A percentile compares a stretch with the other conserved stretches of the same genome.
These are phyloP conservation scores for Medicago truncatula DNA, from an alignment of 306 rosid genomes.

Conservation along the genomic window DNA sequence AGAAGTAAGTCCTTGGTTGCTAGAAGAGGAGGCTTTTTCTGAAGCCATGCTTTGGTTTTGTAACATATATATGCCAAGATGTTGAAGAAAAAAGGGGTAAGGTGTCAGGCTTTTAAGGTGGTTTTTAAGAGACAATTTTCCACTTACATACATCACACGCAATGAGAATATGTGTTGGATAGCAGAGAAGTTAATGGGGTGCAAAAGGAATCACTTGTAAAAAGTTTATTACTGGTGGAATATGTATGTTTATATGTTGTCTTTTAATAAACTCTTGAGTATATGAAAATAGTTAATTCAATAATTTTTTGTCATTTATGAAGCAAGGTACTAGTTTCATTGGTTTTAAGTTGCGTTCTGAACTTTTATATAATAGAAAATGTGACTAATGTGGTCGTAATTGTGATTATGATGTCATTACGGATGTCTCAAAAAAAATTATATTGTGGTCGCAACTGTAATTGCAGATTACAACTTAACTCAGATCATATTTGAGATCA, in stretches of 20 bases:
- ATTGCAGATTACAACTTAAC: too few relatives aligned
- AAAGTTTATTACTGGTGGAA: constrained; percentile 57
- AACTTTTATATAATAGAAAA: too few relatives aligned
- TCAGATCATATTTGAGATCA: too few relatives aligned
- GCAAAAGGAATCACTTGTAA: constrained; percentile 55
- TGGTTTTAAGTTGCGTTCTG: too few relatives aligned
- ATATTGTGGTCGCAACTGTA: too few relatives aligned
- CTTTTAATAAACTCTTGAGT: constrained; percentile 30
- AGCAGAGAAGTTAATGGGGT: constrained; percentile 51
- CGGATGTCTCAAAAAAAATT: too few relatives aligned
- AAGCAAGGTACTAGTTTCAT: too few relatives aligned
- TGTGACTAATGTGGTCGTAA: too few relatives aligned
- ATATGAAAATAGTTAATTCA: constrained; percentile 38
- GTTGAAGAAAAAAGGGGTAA: constrained; percentile 5
- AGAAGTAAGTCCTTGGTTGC: constrained; percentile 48
- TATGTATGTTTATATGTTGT: constrained; percentile 45
- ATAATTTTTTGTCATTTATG: not conserved
- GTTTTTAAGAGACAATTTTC: constrained; percentile 27
- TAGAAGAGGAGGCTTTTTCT: constrained; percentile 46
- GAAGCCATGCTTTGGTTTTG: constrained; percentile 57
- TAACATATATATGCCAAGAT: not conserved
- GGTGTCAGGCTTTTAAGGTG: constrained; percentile 43
- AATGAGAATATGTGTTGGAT: constrained; percentile 53
- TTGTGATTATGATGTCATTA: too few relatives aligned
- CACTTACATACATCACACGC: constrained; percentile 34